Conservation (phyloP, 441 rosid species). For the Macaranga tanarius region DNA sequence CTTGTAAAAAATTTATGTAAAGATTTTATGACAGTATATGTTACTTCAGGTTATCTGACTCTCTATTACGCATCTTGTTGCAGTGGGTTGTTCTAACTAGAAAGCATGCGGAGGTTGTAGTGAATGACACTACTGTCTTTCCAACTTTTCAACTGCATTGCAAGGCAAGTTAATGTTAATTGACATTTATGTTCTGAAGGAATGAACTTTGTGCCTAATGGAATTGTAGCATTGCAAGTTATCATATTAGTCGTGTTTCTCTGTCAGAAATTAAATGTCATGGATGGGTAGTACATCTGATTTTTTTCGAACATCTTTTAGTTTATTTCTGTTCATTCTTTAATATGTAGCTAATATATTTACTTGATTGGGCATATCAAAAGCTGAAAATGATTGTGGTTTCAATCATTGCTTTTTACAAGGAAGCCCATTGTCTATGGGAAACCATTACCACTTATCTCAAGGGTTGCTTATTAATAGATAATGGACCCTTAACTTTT, state of each 20-base stretch:
- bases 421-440: background rate
- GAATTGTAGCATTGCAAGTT: background rate
- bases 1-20: background rate
- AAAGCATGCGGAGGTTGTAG: slow-evolving; percentile 85
- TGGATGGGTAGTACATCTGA: slow-evolving; percentile 1
- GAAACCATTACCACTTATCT: background rate
- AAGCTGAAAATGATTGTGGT: slow-evolving; percentile 6
- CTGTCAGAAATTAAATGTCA: slow-evolving; percentile 10
- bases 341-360: background rate
- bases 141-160: slow-evolving; percentile 88
- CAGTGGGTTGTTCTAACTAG: slow-evolving; percentile 92
- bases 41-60: slow-evolving; percentile 19
- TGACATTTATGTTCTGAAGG: background rate
- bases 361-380: slow-evolving; percentile 3
- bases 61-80: slow-evolving; percentile 28
- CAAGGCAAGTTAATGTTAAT: slow-evolving; percentile 56
- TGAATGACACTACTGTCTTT: slow-evolving; percentile 74
- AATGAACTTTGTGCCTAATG: background rate
- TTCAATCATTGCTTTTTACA: background rate
- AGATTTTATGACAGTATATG: background rate
- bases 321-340: background rate
- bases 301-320: background rate
- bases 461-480: background rate
- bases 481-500: background rate
- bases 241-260: background rate